Conservation (phyloP, 441 rosid genomes). For the Populus hybrid region DNA sequence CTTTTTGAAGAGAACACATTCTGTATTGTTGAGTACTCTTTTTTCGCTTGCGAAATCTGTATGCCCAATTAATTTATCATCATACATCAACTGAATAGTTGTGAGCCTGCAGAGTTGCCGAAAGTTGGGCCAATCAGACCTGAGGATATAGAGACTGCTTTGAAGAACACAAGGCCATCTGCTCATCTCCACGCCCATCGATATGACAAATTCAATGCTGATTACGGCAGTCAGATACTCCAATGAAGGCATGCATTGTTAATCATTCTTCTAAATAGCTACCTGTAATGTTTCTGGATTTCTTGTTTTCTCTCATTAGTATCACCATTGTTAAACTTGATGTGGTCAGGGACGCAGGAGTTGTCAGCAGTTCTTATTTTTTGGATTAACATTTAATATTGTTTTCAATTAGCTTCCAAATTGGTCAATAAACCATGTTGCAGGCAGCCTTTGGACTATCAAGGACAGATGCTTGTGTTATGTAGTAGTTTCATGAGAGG, state of each 20-base stretch:
- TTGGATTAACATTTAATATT: not conserved
- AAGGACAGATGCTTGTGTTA: too few species aligned
- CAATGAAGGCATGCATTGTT: constrained; percentile 30
- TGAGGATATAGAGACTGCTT: constrained; percentile 62
- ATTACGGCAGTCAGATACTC: constrained; percentile 87
- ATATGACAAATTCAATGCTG: constrained; percentile 75
- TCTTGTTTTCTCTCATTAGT: not conserved
- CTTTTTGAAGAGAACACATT: not conserved
- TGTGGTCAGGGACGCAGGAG: not conserved
- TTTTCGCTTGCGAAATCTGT: not conserved
- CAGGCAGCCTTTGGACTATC: too few species aligned
- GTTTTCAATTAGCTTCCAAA: too few species aligned
- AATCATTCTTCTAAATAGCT: not conserved
- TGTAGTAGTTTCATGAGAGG: not conserved
- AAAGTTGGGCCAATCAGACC: constrained; percentile 61
- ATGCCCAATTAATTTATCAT: not conserved
- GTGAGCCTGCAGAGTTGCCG: constrained; percentile 58
- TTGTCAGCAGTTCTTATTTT: not conserved
- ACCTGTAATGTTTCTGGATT: not conserved
- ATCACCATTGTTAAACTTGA: not conserved
- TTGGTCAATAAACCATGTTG: too few species aligned
- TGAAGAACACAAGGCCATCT: constrained; percentile 83
- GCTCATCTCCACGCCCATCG: constrained; percentile 85
- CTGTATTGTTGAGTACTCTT: not conserved
- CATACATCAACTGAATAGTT: not conserved